These are phyloP conservation scores for Backusella sp. DNA, from an alignment of 192 early-diverging fungal species.

Conservation along the genomic window DNA sequence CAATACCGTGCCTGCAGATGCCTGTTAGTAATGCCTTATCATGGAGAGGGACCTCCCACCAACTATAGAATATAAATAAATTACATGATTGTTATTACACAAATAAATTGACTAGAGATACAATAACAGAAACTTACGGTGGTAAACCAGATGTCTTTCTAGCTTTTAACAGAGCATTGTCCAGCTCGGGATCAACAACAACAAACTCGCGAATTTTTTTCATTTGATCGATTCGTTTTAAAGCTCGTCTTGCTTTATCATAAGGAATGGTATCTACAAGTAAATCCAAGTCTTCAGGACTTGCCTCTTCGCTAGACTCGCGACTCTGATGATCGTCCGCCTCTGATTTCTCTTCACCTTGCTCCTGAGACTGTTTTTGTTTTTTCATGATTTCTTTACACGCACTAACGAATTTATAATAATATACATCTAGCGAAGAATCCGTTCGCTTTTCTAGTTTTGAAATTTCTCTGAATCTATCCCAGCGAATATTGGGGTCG, in stretches of 20 bases:
- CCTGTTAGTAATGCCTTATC: constrained; percentile 68
- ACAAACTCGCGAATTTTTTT: constrained; percentile 65
- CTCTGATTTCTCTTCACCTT: background rate
- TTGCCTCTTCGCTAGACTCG: constrained; percentile 35
- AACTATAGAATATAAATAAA: constrained; percentile 37
- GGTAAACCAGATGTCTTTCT: constrained; percentile 55
- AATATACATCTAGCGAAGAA: constrained; percentile 68
- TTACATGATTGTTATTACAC: background rate
- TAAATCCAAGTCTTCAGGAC: constrained; percentile 33
- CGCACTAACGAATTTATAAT: constrained; percentile 53
- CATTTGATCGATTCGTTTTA: constrained; percentile 71
- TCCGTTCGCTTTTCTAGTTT: constrained; percentile 64
- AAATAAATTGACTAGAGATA: no score
- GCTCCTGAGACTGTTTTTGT: constrained; percentile 2
- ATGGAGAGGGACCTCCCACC: constrained; percentile 72
- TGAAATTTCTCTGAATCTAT: constrained; percentile 66
- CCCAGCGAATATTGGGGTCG: constrained; percentile 53
- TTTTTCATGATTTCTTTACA: constrained; percentile 60
- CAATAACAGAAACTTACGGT: constrained; percentile 20
- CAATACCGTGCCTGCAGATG: constrained; percentile 68
- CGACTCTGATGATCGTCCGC: constrained; percentile 20
- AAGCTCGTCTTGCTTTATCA: constrained; percentile 67
- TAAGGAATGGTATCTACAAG: constrained; percentile 57
- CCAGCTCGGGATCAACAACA: constrained; percentile 54
- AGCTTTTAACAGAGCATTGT: constrained; percentile 41